phyloP scores from a whole-genome alignment of 495 filamentous ascomycete genomes.

The Aspergillus panamensis region DNA sequence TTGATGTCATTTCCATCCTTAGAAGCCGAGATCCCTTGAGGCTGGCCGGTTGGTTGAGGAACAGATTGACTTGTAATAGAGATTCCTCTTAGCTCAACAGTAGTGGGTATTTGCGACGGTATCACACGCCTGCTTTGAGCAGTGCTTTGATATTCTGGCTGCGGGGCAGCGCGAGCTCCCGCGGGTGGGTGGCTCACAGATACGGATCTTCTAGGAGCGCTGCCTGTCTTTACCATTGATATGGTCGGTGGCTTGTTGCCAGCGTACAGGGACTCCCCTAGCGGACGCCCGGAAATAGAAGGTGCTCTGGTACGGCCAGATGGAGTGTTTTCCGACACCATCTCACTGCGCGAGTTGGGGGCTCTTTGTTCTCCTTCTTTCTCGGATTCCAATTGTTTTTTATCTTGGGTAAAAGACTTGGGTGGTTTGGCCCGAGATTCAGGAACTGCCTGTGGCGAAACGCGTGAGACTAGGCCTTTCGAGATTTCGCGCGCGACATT shows the following conservation, averaged over 20 bases:
- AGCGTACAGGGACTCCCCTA: constrained; percentile 22
- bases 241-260: constrained; percentile 16
- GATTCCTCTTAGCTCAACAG: not conserved
- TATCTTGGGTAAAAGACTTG: constrained; percentile 1
- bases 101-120: not conserved
- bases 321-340: constrained; percentile 9
- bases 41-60: not conserved
- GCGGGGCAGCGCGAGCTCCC: constrained; percentile 10
- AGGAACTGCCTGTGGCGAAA: not conserved
- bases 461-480: not conserved
- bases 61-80: not conserved
- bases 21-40: not conserved
- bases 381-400: constrained; percentile 7
- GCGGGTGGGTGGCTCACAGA: constrained; percentile 27
- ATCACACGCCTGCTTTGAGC: constrained; percentile 8
- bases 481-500: not conserved
- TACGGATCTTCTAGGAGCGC: constrained; percentile 29
- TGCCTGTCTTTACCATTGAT: constrained; percentile 23
- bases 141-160: constrained; percentile 18
- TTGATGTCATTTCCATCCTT: not conserved
- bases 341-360: constrained; percentile 6
- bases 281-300: constrained; percentile 13
- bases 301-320: constrained; percentile 21
- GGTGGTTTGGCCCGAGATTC: not conserved
- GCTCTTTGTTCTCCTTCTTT: constrained; percentile 8